These are phyloP conservation scores for Apiospora aurea DNA, from an alignment of 2,329 filamentous ascomycete species.

Conservation along the genomic window DNA sequence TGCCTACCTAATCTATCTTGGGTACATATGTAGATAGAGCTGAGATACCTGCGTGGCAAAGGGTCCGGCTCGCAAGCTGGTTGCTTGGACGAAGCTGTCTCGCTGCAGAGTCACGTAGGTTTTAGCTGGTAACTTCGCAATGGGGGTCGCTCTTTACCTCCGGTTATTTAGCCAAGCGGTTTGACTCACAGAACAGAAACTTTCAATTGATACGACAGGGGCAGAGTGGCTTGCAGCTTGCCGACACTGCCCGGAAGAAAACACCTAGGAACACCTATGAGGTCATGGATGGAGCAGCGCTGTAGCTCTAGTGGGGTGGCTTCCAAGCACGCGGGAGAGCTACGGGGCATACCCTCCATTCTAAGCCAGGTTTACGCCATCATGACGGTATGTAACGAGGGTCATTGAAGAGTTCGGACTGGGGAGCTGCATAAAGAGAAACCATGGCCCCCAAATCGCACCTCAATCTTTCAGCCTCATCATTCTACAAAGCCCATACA, in stretches of 20 bases:
- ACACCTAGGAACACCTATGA: neutral
- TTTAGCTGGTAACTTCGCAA: neutral
- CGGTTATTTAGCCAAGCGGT: too few relatives aligned
- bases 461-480: neutral
- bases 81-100: too few relatives aligned
- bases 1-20: too few relatives aligned
- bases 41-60: too few relatives aligned
- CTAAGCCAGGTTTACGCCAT: constrained; percentile 6
- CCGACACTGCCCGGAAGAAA: neutral
- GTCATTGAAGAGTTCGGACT: neutral
- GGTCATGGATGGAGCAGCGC: constrained; percentile 3
- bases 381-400: constrained; percentile 3
- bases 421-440: neutral
- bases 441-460: neutral
- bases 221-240: too few relatives aligned
- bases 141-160: neutral
- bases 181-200: neutral
- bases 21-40: too few relatives aligned
- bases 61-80: too few relatives aligned
- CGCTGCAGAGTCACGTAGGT: too few relatives aligned
- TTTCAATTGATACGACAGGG: neutral
- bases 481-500: neutral
- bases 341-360: neutral
- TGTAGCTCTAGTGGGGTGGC: constrained; percentile 3
- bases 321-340: constrained; percentile 11